phyloP scores from a whole-genome alignment of 202 grass and related monocot species.

The Digitaria exilis region DNA sequence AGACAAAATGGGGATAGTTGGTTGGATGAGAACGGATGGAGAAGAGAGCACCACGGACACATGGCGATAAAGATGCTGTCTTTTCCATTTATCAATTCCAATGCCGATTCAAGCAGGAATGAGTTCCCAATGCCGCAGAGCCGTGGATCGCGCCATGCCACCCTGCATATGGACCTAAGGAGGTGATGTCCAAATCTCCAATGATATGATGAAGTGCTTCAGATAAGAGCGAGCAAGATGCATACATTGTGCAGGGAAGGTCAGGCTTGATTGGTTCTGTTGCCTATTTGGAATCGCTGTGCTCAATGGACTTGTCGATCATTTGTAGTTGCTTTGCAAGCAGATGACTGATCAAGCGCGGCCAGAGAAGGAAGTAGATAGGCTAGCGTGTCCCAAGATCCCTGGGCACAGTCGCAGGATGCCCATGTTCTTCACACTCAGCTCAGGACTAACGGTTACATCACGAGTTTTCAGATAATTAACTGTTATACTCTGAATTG shows the following conservation, averaged over 20 bases:
- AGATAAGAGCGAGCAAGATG: conserved; percentile 1
- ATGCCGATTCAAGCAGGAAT: not conserved
- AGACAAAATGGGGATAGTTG: not conserved
- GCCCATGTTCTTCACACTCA: conserved; percentile 38
- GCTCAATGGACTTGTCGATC: not conserved
- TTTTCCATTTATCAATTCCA: not conserved
- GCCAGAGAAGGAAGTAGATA: not conserved
- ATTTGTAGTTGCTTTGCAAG: conserved; percentile 1
- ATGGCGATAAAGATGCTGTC: not conserved
- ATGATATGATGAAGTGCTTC: conserved; percentile 8
- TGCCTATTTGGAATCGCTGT: conserved; percentile 14
- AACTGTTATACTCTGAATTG: too few relatives aligned
- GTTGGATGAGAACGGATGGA: not conserved
- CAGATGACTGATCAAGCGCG: conserved; percentile 2
- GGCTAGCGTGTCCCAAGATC: conserved; percentile 30
- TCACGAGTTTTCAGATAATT: too few relatives aligned
- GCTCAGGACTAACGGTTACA: not conserved
- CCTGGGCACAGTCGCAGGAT: not conserved
- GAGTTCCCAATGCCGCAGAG: not conserved
- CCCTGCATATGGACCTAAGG: not conserved
- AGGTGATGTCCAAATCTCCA: not conserved
- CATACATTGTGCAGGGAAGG: not conserved
- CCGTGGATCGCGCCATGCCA: not conserved
- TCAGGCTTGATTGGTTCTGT: conserved; percentile 4
- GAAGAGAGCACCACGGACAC: not conserved